Base-by-base conservation (phyloP, 2,329 filamentous ascomycete species). In the Scytalidium sp. region DNA sequence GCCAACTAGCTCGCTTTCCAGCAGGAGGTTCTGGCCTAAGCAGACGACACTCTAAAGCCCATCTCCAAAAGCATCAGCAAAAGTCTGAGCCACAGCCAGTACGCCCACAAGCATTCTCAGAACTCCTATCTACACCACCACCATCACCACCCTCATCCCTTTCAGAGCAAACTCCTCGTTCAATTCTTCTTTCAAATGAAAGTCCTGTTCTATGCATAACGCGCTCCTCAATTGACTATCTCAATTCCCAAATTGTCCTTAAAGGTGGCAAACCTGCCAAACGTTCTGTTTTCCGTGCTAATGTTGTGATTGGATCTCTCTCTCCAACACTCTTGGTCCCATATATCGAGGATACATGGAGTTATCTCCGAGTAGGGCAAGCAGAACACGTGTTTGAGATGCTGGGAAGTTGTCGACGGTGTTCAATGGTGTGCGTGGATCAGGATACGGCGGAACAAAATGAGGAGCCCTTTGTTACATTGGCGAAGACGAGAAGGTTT, bases 381-480 rank as follows among this genome's bases (percentile, higher is more conserved):
- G 5, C 15, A 4, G 32, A 15, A 2, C 75, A 83, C 50, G 66
- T 70, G 9, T 86, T 89, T 60, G 75, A 85, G 53, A 80, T 93
- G 57, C 70, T 97, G 3, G 92, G 90, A 1, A 80, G 87, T 2
- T 97, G 92, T 60, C 81, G 90, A 53, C 76, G 93, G 53, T 97
- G 92, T 59, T 90, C 96, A 66, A 96, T 97, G 91, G 85, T 97
- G 9, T 96, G 91, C 64, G 83, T 97, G 41, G 84, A 97, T 61
- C 93, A 96, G 66, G 74, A 81, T 42, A 95, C 86, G 9, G 90
- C 83, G 0, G 76, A 81, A 53, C 86, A 83, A 65, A 81, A 83
- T 54, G 82, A 89, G 53, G 92, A 97, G 66, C 92, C 93, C 0
- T 94, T 92, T 62, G 80, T 87, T 3, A 96, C 90, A 1, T 71